These are phyloP conservation scores for Cotoneaster glaucophyllus DNA, from an alignment of 306 rosid species.

Conservation along the genomic window DNA sequence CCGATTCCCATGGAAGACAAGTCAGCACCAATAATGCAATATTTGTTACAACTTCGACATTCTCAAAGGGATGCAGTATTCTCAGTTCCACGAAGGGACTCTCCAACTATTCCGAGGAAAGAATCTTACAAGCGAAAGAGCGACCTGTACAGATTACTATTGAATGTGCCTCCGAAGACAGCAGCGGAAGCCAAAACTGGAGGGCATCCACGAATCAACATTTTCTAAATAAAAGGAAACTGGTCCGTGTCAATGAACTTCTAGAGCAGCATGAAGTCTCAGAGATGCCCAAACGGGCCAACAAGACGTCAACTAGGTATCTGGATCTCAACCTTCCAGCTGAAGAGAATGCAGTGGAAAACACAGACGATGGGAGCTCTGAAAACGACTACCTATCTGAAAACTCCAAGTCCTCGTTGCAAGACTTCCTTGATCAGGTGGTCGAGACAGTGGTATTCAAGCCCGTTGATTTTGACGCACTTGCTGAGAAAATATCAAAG, in stretches of 20 bases:
- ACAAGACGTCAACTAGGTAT: conserved; percentile 39
- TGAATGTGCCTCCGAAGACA: conserved; percentile 33
- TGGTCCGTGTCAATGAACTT: conserved; percentile 34
- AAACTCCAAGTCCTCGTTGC: conserved; percentile 61
- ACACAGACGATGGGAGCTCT: conserved; percentile 21
- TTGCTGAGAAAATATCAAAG: conserved; percentile 44
- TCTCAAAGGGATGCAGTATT: conserved; percentile 21
- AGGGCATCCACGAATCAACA: conserved; percentile 27
- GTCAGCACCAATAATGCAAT: conserved; percentile 53
- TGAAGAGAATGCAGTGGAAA: conserved; percentile 42
- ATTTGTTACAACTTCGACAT: conserved; percentile 50
- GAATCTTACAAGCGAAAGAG: conserved; percentile 38
- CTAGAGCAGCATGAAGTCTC: conserved; percentile 35
- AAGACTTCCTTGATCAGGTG: conserved; percentile 41
- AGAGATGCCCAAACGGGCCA: conserved; percentile 56
- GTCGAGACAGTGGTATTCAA: conserved; percentile 64
- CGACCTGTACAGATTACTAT: conserved; percentile 49
- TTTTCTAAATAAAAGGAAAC: conserved; percentile 67
- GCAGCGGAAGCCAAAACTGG: conserved; percentile 26
- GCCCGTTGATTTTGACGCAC: conserved; percentile 61
- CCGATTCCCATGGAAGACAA: conserved; percentile 80
- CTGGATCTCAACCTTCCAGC: conserved; percentile 94
- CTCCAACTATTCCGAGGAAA: conserved; percentile 61
- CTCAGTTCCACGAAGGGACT: conserved; percentile 17
- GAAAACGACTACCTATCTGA: conserved; percentile 33